phyloP scores from a whole-genome alignment of 345 rosid genomes.

The Citrus hindsii region DNA sequence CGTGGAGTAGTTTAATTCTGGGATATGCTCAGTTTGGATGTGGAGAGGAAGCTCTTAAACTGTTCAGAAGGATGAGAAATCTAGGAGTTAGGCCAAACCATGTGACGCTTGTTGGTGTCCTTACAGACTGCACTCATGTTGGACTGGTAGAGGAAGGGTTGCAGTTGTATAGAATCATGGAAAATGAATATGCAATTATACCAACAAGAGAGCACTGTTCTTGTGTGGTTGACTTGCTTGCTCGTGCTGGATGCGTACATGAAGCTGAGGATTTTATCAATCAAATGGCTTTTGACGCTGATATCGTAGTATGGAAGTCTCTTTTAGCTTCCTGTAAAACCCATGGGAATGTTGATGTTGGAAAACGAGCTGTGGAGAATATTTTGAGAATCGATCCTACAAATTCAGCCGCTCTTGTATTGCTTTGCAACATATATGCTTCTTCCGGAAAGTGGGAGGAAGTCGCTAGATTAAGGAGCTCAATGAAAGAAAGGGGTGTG shows the following conservation, averaged over 20 bases:
- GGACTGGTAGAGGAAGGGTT: conserved; percentile 70
- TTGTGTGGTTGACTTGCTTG: conserved; percentile 73
- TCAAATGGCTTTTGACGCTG: conserved; percentile 52
- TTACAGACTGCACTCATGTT: conserved; percentile 77
- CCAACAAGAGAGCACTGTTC: conserved; percentile 67
- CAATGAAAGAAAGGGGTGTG: conserved; percentile 51
- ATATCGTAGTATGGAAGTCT: conserved; percentile 62
- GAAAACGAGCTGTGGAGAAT: conserved; percentile 57
- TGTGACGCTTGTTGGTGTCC: conserved; percentile 46
- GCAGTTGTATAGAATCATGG: conserved; percentile 50
- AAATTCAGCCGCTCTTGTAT: conserved; percentile 61
- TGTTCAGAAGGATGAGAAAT: conserved; percentile 54
- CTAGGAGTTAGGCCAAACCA: conserved; percentile 49
- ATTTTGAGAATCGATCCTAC: conserved; percentile 58
- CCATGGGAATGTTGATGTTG: conserved; percentile 52
- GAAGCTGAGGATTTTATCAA: conserved; percentile 61
- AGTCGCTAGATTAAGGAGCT: conserved; percentile 47
- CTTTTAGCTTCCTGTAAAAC: conserved; percentile 76
- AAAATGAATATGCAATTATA: conserved; percentile 38
- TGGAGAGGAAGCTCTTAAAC: conserved; percentile 61
- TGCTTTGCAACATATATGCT: conserved; percentile 61
- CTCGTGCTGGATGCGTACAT: conserved; percentile 65
- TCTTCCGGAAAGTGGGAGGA: conserved; percentile 56
- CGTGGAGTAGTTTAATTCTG: conserved; percentile 68
- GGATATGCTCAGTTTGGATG: conserved; percentile 79